These are phyloP conservation scores for Orbilia javanica DNA, from an alignment of 2,329 filamentous ascomycete genomes.

Conservation along the genomic window DNA sequence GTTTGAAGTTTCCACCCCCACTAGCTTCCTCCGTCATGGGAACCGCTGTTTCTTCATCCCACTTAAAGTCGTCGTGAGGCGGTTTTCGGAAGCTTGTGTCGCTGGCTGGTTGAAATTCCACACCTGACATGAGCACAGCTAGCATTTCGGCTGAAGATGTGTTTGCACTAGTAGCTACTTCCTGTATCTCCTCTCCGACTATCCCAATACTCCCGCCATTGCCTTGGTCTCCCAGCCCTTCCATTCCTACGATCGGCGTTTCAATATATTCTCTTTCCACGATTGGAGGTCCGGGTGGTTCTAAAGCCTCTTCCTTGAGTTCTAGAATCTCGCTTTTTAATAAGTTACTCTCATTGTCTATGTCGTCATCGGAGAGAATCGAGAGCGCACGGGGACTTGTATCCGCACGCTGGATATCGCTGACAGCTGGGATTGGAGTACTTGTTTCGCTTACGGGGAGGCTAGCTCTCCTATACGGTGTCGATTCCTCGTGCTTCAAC, in stretches of 20 bases:
- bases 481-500: not conserved
- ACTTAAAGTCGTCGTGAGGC: not conserved
- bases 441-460: not conserved
- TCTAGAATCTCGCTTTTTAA: slow-evolving; percentile 20
- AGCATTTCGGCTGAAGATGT: slow-evolving; percentile 1
- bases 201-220: not conserved
- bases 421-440: not conserved
- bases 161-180: not conserved
- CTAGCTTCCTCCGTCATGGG: not conserved
- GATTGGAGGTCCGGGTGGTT: not conserved
- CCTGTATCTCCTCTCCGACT: not conserved
- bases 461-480: not conserved
- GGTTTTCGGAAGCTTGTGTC: not conserved
- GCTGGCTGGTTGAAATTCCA: not conserved
- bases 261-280: not conserved
- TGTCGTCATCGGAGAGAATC: not conserved
- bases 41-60: slow-evolving; percentile 1
- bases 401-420: not conserved
- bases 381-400: not conserved
- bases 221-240: not conserved
- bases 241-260: not conserved
- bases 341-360: slow-evolving; percentile 21
- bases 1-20: not conserved
- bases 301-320: not conserved
- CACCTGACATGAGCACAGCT: not conserved